Conservation (phyloP, 2,329 filamentous ascomycete species). For the Alternaria brassicicola region DNA sequence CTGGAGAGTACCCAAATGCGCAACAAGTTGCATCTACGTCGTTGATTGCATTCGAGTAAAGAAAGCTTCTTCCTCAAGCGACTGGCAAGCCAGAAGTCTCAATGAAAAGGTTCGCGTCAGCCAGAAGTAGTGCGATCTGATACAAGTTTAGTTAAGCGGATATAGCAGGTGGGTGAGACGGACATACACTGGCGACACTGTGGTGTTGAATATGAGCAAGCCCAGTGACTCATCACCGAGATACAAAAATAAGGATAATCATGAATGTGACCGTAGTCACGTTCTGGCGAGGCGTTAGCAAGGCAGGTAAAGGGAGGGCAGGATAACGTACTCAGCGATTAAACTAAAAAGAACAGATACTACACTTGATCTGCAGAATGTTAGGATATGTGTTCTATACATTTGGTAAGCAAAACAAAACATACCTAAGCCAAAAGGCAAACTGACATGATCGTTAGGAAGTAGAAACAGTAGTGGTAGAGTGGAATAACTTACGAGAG, state of each 20-base stretch:
- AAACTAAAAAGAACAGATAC: constrained; percentile 4
- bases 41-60: too few species aligned
- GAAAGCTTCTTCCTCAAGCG: neutral
- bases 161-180: too few species aligned
- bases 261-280: neutral
- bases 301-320: neutral
- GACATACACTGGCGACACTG: neutral
- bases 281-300: neutral
- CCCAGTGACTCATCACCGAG: neutral
- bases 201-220: constrained; percentile 2
- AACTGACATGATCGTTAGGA: too few species aligned
- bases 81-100: neutral
- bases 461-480: too few species aligned
- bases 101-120: neutral
- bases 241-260: constrained; percentile 1
- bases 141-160: too few species aligned
- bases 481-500: too few species aligned
- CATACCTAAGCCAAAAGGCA: constrained; percentile 3
- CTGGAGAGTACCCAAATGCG: too few species aligned
- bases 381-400: too few species aligned
- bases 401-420: too few species aligned
- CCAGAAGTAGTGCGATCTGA: neutral
- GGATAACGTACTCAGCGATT: neutral
- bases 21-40: too few species aligned
- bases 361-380: constrained; percentile 5